Conservation (phyloP, 306 rosid species). For the Hippophae gyantsensis region DNA sequence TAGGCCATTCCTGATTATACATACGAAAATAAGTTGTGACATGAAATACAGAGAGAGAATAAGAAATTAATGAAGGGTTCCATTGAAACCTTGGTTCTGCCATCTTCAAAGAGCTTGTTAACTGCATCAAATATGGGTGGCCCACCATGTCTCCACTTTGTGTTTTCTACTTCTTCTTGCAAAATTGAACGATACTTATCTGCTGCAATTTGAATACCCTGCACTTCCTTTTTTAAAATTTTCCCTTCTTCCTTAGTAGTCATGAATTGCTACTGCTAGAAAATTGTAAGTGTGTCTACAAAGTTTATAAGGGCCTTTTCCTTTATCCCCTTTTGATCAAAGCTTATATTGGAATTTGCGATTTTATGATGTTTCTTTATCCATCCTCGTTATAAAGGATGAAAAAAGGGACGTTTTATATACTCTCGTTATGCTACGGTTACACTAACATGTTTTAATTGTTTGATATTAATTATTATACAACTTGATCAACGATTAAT, state of each 20-base stretch:
- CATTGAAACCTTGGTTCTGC: slow-evolving; percentile 32
- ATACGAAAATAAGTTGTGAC: too few species aligned
- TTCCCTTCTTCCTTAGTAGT: background rate
- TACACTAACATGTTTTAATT: too few species aligned
- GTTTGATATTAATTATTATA: too few species aligned
- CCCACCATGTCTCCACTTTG: slow-evolving; percentile 41
- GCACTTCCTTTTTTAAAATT: background rate
- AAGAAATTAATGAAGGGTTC: background rate
- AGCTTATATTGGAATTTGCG: too few species aligned
- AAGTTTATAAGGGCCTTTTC: too few species aligned
- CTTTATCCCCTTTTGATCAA: background rate
- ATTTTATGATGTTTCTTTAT: too few species aligned
- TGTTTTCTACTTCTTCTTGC: slow-evolving; percentile 40
- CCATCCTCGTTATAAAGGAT: too few species aligned
- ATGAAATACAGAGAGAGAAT: background rate
- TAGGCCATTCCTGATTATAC: slow-evolving; percentile 43
- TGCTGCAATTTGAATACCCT: background rate
- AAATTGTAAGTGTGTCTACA: background rate
- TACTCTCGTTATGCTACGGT: too few species aligned
- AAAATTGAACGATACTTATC: slow-evolving; percentile 38
- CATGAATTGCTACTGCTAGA: background rate
- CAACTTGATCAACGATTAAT: too few species aligned
- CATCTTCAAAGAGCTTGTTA: slow-evolving; percentile 56
- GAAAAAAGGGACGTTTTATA: too few species aligned
- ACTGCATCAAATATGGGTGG: slow-evolving; percentile 43